phyloP scores from a whole-genome alignment of 495 filamentous ascomycete species.

The Tirmania nivea region DNA sequence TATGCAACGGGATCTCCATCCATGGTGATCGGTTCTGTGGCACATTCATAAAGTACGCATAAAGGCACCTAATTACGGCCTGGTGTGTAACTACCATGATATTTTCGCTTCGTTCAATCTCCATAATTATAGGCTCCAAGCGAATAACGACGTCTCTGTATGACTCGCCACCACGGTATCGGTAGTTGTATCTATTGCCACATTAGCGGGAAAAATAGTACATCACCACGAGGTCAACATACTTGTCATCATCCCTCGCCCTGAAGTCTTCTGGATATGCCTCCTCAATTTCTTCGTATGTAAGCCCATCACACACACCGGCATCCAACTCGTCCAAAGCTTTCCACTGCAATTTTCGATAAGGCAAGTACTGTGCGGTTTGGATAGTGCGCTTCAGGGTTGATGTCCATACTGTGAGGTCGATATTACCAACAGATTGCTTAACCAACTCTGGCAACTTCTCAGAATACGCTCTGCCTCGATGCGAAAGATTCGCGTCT shows the following conservation, averaged over 20 bases:
- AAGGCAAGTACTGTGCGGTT: conserved; percentile 66
- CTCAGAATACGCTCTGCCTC: conserved; percentile 67
- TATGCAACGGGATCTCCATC: conserved; percentile 92
- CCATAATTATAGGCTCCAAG: conserved; percentile 98
- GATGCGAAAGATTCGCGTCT: conserved; percentile 65
- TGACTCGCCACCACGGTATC: conserved; percentile 87
- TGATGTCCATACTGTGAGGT: conserved; percentile 84
- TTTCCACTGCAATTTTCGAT: conserved; percentile 93
- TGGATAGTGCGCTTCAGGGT: conserved; percentile 83
- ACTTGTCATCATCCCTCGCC: conserved; percentile 87
- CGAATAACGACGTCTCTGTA: conserved; percentile 96
- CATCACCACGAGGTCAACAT: not conserved
- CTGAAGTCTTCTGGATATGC: conserved; percentile 83
- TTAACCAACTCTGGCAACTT: conserved; percentile 61
- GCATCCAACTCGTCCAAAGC: conserved; percentile 92
- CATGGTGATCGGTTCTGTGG: conserved; percentile 84
- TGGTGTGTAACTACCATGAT: conserved; percentile 97
- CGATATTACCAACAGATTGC: conserved; percentile 44
- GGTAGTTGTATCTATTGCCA: conserved; percentile 55
- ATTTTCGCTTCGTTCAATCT: conserved; percentile 83
- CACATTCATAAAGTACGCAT: conserved; percentile 95
- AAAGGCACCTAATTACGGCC: conserved; percentile 88
- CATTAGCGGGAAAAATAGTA: not conserved
- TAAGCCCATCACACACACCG: conserved; percentile 88
- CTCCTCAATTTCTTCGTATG: conserved; percentile 78